These are phyloP conservation scores for Bimuria novae-zelandiae DNA, from an alignment of 2,329 filamentous ascomycete species.

Conservation along the genomic window DNA sequence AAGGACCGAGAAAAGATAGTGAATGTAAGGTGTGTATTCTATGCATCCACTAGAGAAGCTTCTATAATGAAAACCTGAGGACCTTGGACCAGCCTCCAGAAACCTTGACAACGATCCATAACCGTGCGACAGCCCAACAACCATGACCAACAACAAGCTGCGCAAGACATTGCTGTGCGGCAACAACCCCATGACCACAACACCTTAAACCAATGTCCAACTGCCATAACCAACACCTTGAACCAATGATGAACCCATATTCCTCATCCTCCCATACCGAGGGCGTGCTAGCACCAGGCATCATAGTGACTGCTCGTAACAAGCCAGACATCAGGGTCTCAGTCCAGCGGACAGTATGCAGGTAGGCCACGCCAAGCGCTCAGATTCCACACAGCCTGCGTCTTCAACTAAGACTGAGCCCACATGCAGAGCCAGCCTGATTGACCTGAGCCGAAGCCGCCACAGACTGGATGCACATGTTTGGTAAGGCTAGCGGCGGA, in stretches of 20 bases:
- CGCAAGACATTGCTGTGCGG: not conserved
- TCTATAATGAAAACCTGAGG: not conserved
- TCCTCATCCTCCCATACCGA: not conserved
- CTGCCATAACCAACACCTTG: not conserved
- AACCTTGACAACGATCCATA: not conserved
- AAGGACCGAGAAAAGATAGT: no score
- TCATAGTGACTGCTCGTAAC: not conserved
- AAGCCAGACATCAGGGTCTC: not conserved
- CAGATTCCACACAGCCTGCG: constrained; percentile 7
- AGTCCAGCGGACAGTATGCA: not conserved
- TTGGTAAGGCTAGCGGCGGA: constrained; percentile 4
- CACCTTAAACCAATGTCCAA: not conserved
- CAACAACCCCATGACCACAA: not conserved
- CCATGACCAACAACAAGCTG: not conserved
- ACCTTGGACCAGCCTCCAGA: not conserved
- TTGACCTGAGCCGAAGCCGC: not conserved
- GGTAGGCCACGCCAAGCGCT: constrained; percentile 10
- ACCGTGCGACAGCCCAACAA: not conserved
- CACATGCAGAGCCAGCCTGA: not conserved
- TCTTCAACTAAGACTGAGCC: constrained; percentile 4
- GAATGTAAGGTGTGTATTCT: not conserved
- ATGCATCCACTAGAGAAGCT: no score
- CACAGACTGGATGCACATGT: constrained; percentile 2
- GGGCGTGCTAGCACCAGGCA: constrained; percentile 1
- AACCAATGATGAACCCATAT: not conserved